These are phyloP conservation scores for Gossypioides kirkii DNA, from an alignment of 345 rosid genomes.

Conservation along the genomic window DNA sequence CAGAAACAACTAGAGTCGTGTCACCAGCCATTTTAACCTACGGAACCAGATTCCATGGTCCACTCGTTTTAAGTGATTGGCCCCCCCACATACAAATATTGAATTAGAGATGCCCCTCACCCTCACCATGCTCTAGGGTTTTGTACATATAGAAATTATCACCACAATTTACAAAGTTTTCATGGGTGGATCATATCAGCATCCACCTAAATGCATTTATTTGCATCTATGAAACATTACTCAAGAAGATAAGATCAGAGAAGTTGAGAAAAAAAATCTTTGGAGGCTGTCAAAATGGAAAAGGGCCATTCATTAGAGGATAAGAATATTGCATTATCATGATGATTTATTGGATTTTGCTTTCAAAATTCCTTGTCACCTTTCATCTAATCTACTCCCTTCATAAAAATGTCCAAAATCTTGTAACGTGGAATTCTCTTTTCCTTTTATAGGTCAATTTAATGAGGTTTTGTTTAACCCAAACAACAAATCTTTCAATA, in stretches of 20 bases:
- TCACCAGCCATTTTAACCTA: conserved; percentile 2
- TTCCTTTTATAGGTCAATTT: not conserved
- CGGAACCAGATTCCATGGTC: conserved; percentile 28
- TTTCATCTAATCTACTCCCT: not conserved
- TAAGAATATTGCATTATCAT: conserved; percentile 3
- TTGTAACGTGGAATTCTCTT: not conserved
- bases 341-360: not conserved
- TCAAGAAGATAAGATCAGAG: conserved; percentile 18
- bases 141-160: not conserved
- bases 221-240: conserved; percentile 9
- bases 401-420: not conserved
- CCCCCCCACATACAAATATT: conserved; percentile 5
- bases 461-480: not conserved
- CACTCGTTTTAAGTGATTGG: conserved; percentile 6
- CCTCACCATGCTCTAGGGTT: not conserved
- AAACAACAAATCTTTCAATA: not conserved
- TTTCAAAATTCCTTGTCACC: not conserved
- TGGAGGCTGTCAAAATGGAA: not conserved
- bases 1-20: not conserved
- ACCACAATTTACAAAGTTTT: not conserved
- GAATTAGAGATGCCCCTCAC: not conserved
- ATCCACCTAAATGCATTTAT: conserved; percentile 27
- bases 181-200: conserved; percentile 23
- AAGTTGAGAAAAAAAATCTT: not conserved
- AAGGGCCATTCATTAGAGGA: not conserved